Evolutionary conservation across 2,329 filamentous ascomycete genomes (phyloP), one percentile per base, ranked within the genome.

Genomic region (Sclerotinia glacialis): DNA sequence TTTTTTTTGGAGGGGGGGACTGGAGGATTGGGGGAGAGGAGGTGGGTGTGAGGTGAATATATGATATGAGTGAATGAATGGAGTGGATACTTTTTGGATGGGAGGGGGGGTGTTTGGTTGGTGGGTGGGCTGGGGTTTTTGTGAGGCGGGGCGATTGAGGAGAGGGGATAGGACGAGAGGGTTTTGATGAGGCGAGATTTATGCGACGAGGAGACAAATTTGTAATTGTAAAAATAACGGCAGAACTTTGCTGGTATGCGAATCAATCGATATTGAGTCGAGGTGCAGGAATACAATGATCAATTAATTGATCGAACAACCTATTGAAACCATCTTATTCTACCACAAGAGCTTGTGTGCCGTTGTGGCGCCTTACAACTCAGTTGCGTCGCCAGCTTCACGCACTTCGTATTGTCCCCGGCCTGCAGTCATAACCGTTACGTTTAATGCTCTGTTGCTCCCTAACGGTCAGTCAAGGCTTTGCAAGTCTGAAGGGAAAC

Each of bases 361-460:
- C 3, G 2, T 26, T 50, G 6, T 26, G 47, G 26, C 3, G n/a
- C 47, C 47, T 11, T 50, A 1, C 1, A 26, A 14, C 26, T 50
- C 1, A 0, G 8, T 23, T 50, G 5, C 23, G 26, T 26, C 6
- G 2, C 5, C 23, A 26, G 47, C 23, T 50, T 6, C 26, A 14
- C 0, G 11, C 12, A n/a, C 23, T n/a, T n/a, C 23, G 7, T 5
- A 50, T 3, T 50, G 1, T 5, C 5, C 9, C 14, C 5, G 1
- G n/a, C 9, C 1, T 1, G 12, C 47, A 3, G 12, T 16, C 14
- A 16, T 14, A 50, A 5, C 26, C 3, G 14, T 6, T n/a, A 14
- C 2, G n/a, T 8, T 26, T 26, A 11, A 14, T 14, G 16, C 16
- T 6, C 7, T 26, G 5, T 16, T 14, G 47, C 47, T 14, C 28